Evolutionary conservation across 2,329 filamentous ascomycete species (phyloP), one percentile per base, ranked within the genome.

Genomic region (Botryotinia calthae): DNA sequence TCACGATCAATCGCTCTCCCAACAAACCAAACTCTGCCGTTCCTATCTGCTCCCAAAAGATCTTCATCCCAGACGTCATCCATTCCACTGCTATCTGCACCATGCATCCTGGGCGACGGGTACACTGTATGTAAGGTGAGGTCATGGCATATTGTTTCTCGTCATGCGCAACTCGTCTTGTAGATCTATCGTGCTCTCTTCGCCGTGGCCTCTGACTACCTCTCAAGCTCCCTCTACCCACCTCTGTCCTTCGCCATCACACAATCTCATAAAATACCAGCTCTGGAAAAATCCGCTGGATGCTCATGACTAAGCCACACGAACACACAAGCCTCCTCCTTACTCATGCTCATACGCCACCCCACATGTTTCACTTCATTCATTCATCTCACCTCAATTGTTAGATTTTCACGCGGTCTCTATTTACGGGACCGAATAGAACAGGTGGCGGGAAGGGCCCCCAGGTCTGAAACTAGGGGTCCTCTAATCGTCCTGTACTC

Each of bases 341-440:
- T 16, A 40, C 34, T 40, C 34, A 61, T 61, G 31, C 20, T 37
- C 31, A 62, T 62, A 12, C 58, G 34, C 34, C 34, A 62, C 34
- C 34, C 58, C 58, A 62, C 58, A 62, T 62, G 58, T 62, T 62
- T 62, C 34, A 62, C 58, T 37, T 25, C 58, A 25, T 59, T 59
- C 31, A 59, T 25, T 34, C 31, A 61, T 40, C 16, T 61, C 34
- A 61, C 58, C 58, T n/a, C 59, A 62, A 62, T n/a, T n/a, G 4
- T 28, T 56, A 14, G 2, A 8, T 12, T 54, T 56, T 56, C 51
- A 56, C 51, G 51, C 31, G 51, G 51, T 56, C n/a, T 31, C 51
- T 28, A 56, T 56, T 56, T 28, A 56, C 14, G n/a, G 51, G 51
- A 56, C 51, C n/a, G 51, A 56, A 28, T 25, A 40, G 37, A 40